Conservation (phyloP, 2,329 filamentous ascomycete species). For the Claviceps humidiphila region DNA sequence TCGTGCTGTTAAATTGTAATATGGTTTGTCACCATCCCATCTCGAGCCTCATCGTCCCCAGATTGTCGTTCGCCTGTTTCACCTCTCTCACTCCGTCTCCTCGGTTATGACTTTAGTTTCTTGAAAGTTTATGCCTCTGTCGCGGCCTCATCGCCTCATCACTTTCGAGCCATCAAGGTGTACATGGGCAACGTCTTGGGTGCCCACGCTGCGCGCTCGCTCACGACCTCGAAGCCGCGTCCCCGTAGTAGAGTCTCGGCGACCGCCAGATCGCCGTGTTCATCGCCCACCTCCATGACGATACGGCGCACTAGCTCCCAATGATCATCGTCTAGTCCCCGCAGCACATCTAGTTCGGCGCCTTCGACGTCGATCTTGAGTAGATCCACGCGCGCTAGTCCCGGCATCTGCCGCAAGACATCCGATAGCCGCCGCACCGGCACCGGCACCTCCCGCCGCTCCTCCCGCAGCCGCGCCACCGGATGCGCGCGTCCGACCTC, state of each 20-base stretch:
- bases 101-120: background rate
- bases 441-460: constrained; percentile 6
- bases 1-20: too few relatives aligned
- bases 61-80: too few relatives aligned
- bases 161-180: background rate
- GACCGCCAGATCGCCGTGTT: constrained; percentile 3
- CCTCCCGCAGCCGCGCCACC: constrained; percentile 4
- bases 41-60: too few relatives aligned
- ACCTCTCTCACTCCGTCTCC: background rate
- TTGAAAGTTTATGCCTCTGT: background rate
- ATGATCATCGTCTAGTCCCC: constrained; percentile 12
- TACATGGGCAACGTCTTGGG: background rate
- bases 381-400: constrained; percentile 11
- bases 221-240: constrained; percentile 11
- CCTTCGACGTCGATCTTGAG: constrained; percentile 17
- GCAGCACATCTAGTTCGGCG: constrained; percentile 12
- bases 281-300: constrained; percentile 11
- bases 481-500: background rate
- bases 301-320: constrained; percentile 11
- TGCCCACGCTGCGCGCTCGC: constrained; percentile 5
- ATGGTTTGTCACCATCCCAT: too few relatives aligned
- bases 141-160: background rate
- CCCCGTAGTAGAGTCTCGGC: constrained; percentile 9
- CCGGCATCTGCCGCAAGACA: constrained; percentile 6
- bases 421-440: constrained; percentile 9